Base-by-base conservation (phyloP, 805 yeast genomes). In the Cyberlindnera suaveolens region DNA sequence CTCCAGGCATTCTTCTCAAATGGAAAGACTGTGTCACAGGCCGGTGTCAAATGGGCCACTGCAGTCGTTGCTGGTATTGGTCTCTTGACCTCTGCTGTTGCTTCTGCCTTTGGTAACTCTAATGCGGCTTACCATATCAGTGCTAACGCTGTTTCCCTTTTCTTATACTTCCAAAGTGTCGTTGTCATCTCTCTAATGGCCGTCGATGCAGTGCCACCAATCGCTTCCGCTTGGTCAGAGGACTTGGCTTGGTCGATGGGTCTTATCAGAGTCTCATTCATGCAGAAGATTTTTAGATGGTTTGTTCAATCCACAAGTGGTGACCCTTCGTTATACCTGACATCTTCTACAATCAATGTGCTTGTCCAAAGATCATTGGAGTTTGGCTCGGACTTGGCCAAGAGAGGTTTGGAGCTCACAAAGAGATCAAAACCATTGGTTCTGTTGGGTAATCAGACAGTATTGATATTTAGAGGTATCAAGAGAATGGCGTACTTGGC, bases 221-320 rank as follows among this genome's bases (percentile, higher is more conserved):
- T 90, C 56, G 96, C 96, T 8, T 74, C 85, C 11, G 80, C 96
- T 9, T 90, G 97, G 97, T 71, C 89, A 6, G 95, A 86, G 62
- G 89, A 90, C 58, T 70, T 90, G 57, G 89, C 88, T 26, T 90
- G 97, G 97, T 86, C 96, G 2, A 85, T 90, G 85, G 97, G 97
- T 3, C 71, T 90, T 46, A 86, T 90, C 53, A 71, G 82, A 60
- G 75, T 85, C 34, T 56, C 58, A 3, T 90, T 89, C 60, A 85
- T 90, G 96, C 96, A 90, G 64, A 68, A 78, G 47, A 81, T 85
- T 48, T 82, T 85, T 62, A 70, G 91, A 54, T 85, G 95, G 95
- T 85, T 81, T 54, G 77, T 85, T 36, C 89, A 85, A 60, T 66
- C 93, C 26, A 89, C 97, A 1, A 97, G 97, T 39, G 97, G 97